Evolutionary conservation across 352 stramenopile species (phyloP).

Genomic region (Chrysophaeum taylorii): DNA sequence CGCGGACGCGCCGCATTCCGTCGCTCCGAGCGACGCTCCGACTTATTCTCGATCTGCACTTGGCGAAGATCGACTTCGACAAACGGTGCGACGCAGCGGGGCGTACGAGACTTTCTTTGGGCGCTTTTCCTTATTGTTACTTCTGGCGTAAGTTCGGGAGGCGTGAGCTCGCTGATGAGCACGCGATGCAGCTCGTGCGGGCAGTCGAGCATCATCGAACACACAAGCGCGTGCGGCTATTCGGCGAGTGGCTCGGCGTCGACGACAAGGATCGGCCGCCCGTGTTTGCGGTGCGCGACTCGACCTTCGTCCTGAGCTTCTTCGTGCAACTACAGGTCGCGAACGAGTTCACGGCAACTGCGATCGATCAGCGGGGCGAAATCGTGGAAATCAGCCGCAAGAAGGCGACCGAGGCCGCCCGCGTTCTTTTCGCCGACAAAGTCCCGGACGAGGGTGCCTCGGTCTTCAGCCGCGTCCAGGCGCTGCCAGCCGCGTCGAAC

Average conservation of each 20-base stretch:
- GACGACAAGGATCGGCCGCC: neutral
- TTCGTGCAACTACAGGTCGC: neutral
- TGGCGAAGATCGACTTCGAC: conserved; percentile 4
- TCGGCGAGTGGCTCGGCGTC: neutral
- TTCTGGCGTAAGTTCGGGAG: too few relatives aligned
- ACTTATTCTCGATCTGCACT: neutral
- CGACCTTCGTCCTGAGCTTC: neutral
- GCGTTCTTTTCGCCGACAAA: neutral
- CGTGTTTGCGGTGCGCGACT: neutral
- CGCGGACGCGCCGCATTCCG: neutral
- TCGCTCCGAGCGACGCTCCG: neutral
- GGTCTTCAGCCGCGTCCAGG: neutral
- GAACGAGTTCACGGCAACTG: conserved; percentile 1
- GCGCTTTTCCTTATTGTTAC: neutral
- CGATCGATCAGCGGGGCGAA: neutral
- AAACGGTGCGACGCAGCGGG: neutral
- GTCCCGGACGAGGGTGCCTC: neutral
- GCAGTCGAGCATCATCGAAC: neutral
- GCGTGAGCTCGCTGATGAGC: too few relatives aligned
- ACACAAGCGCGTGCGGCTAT: neutral
- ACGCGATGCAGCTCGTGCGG: neutral
- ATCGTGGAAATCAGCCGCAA: neutral
- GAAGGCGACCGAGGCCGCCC: neutral
- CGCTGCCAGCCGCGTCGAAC: neutral
- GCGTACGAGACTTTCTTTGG: neutral